Conservation (phyloP, 768 basidiomycete genomes). For the Boletus rex-veris region DNA sequence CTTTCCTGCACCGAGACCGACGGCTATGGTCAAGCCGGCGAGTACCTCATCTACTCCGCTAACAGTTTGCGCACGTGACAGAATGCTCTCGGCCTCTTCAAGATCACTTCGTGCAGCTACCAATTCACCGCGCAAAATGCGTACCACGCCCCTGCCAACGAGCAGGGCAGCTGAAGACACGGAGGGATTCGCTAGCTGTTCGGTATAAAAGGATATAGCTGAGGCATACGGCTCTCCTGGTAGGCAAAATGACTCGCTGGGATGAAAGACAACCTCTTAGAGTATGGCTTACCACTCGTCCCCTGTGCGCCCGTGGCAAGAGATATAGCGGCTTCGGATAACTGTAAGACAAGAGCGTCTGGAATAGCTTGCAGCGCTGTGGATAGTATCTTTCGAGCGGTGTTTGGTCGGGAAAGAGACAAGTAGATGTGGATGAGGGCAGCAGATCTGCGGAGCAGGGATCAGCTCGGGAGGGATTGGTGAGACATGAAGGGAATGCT, state of each 20-base stretch:
- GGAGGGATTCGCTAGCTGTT: conserved; percentile 79
- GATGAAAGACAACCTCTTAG: not conserved
- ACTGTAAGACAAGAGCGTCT: conserved; percentile 85
- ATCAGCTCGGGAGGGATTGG: not conserved
- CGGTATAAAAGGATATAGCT: conserved; percentile 66
- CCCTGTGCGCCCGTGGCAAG: conserved; percentile 72
- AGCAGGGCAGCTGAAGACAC: conserved; percentile 70
- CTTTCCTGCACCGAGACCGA: conserved; percentile 55
- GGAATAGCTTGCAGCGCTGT: conserved; percentile 83
- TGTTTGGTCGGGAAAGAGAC: conserved; percentile 82
- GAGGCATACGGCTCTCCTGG: conserved; percentile 37
- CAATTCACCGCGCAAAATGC: conserved; percentile 73
- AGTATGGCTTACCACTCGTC: conserved; percentile 42
- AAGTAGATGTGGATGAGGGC: conserved; percentile 84
- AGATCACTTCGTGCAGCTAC: conserved; percentile 76
- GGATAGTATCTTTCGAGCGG: conserved; percentile 83
- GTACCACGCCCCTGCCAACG: conserved; percentile 74
- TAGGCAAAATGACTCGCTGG: not conserved
- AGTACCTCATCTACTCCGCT: conserved; percentile 57
- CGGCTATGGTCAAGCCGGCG: conserved; percentile 63
- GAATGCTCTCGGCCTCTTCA: conserved; percentile 53
- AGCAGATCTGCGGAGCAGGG: conserved; percentile 54
- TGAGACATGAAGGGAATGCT: conserved; percentile 24
- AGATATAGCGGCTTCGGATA: conserved; percentile 81
- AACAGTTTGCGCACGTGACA: conserved; percentile 44